Conservation (phyloP, 441 rosid genomes). For the Hura crepitans region DNA sequence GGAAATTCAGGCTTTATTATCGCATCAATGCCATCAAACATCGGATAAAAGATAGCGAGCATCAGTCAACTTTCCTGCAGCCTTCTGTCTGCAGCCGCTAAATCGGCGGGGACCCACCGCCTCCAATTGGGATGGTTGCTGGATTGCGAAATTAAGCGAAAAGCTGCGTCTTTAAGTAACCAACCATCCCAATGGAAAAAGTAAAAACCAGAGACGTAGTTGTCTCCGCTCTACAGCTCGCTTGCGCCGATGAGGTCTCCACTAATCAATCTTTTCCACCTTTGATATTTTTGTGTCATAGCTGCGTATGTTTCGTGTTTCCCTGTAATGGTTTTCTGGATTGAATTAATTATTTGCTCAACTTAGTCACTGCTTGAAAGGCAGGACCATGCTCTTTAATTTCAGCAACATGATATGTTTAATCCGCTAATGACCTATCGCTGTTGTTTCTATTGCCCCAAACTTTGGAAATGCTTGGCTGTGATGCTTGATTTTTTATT, state of each 20-base stretch:
- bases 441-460: too few species aligned
- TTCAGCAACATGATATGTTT: not conserved
- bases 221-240: conserved; percentile 61
- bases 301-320: too few species aligned
- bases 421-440: not conserved
- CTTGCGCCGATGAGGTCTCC: conserved; percentile 61
- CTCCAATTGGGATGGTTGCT: not conserved
- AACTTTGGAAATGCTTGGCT: too few species aligned
- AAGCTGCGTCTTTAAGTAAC: not conserved
- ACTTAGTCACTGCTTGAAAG: not conserved
- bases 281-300: too few species aligned
- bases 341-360: not conserved
- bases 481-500: not conserved
- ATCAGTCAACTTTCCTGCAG: too few species aligned
- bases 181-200: conserved; percentile 1
- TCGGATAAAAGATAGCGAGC: too few species aligned
- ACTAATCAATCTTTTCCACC: conserved; percentile 24
- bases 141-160: not conserved
- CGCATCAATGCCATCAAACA: too few species aligned
- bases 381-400: not conserved
- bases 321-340: not conserved
- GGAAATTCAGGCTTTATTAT: too few species aligned
- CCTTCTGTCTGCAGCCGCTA: not conserved
- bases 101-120: not conserved
- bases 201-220: conserved; percentile 34